Evolutionary conservation across 306 rosid species (phyloP).

Genomic region (Acacia acuminata): DNA sequence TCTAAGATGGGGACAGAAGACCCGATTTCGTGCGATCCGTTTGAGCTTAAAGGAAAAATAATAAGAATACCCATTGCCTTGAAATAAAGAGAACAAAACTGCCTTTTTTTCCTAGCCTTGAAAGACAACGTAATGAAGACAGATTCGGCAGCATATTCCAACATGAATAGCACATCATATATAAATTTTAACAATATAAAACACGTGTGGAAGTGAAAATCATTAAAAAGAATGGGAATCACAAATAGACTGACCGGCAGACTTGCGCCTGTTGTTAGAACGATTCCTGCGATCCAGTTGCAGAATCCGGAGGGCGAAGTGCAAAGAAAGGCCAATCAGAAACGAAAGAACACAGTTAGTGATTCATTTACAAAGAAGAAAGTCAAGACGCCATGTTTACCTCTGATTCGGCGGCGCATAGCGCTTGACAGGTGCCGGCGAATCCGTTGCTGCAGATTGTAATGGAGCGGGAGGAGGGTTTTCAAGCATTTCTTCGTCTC

Average conservation of each 20-base stretch:
- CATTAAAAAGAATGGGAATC: neutral
- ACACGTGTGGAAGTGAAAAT: slow-evolving; percentile 1
- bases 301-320: neutral
- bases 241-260: slow-evolving; percentile 50
- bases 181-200: neutral
- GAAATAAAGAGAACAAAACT: neutral
- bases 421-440: slow-evolving; percentile 49
- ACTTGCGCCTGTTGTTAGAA: slow-evolving; percentile 61
- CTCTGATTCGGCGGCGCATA: slow-evolving; percentile 81
- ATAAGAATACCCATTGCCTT: neutral
- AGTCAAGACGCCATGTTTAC: slow-evolving; percentile 17
- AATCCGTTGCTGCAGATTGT: slow-evolving; percentile 35
- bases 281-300: slow-evolving; percentile 53
- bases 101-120: neutral
- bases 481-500: slow-evolving; percentile 52
- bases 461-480: slow-evolving; percentile 34
- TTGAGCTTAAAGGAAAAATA: neutral
- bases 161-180: neutral
- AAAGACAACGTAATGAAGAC: neutral
- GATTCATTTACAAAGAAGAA: neutral
- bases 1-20: neutral
- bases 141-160: neutral
- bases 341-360: too few species aligned
- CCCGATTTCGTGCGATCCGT: neutral
- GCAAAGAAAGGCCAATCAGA: neutral